phyloP scores from a whole-genome alignment of 805 yeast genomes.

The Wickerhamomyces rabaulensis region DNA sequence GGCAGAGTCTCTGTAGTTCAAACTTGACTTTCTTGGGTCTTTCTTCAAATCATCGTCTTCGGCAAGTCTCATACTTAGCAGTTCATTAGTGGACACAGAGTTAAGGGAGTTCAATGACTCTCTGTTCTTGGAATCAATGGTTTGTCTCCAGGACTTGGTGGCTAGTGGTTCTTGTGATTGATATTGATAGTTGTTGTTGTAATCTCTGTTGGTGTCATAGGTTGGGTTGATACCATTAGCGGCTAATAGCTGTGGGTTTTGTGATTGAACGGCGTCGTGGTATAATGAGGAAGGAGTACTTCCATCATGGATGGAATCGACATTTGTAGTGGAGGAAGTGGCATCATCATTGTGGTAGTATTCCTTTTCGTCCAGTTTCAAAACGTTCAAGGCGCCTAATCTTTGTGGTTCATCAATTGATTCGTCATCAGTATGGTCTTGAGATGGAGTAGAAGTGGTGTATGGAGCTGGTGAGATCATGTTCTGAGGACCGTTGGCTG shows the following conservation, averaged over 20 bases:
- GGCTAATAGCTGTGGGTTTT: conserved; percentile 33
- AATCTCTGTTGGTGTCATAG: background rate
- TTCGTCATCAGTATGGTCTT: conserved; percentile 26
- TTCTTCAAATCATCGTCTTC: conserved; percentile 46
- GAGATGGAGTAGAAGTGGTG: conserved; percentile 20
- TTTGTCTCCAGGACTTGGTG: conserved; percentile 58
- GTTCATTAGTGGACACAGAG: conserved; percentile 81
- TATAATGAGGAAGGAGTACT: conserved; percentile 27
- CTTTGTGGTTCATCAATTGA: conserved; percentile 26
- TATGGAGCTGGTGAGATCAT: conserved; percentile 15
- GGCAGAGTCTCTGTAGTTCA: conserved; percentile 37
- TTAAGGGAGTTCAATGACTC: conserved; percentile 69
- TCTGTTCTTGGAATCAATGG: conserved; percentile 35
- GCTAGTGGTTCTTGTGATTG: conserved; percentile 19
- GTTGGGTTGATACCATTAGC: background rate
- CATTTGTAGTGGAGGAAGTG: conserved; percentile 50
- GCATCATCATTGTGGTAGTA: conserved; percentile 29
- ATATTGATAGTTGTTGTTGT: background rate
- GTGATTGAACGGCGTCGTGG: conserved; percentile 34
- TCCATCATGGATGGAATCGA: conserved; percentile 24
- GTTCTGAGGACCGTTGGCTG: conserved; percentile 31
- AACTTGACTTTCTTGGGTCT: conserved; percentile 36
- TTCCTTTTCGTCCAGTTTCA: conserved; percentile 42
- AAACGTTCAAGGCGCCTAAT: conserved; percentile 44
- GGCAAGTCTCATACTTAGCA: conserved; percentile 72